Conservation (phyloP, 768 basidiomycete species). For the Hypsizygus marmoreus region DNA sequence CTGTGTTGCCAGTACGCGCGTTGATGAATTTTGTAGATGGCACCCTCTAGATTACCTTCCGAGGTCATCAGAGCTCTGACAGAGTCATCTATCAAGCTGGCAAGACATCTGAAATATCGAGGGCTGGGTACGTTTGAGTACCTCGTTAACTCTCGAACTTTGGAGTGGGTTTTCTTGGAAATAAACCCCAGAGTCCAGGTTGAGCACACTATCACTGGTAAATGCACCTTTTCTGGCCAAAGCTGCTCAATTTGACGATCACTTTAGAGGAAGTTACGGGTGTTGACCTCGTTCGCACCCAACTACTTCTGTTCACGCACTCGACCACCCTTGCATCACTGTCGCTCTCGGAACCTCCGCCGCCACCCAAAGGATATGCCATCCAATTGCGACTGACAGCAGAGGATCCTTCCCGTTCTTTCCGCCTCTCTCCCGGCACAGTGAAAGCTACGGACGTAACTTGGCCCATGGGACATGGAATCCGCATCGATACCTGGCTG, state of each 20-base stretch:
- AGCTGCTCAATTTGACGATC: background rate
- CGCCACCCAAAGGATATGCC: conserved; percentile 71
- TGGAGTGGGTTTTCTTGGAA: conserved; percentile 87
- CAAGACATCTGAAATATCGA: conserved; percentile 72
- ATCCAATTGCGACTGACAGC: conserved; percentile 90
- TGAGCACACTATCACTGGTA: conserved; percentile 89
- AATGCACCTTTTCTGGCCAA: conserved; percentile 13
- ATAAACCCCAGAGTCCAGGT: conserved; percentile 91
- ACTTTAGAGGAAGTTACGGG: conserved; percentile 81
- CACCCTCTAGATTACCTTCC: conserved; percentile 79
- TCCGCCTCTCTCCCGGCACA: conserved; percentile 85
- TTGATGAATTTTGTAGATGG: conserved; percentile 30
- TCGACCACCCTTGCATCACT: conserved; percentile 74
- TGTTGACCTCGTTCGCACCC: conserved; percentile 86
- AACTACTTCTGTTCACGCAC: conserved; percentile 80
- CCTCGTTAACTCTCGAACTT: conserved; percentile 70
- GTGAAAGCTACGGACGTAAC: conserved; percentile 70
- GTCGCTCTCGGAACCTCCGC: conserved; percentile 66
- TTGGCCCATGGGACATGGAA: conserved; percentile 82
- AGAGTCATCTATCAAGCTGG: conserved; percentile 77
- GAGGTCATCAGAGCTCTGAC: conserved; percentile 68
- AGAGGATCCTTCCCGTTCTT: conserved; percentile 75
- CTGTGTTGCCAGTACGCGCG: background rate
- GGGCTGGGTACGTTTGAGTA: conserved; percentile 92
- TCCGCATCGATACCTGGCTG: conserved; percentile 87